phyloP scores from a whole-genome alignment of 345 rosid genomes.

The Mercurialis annua region DNA sequence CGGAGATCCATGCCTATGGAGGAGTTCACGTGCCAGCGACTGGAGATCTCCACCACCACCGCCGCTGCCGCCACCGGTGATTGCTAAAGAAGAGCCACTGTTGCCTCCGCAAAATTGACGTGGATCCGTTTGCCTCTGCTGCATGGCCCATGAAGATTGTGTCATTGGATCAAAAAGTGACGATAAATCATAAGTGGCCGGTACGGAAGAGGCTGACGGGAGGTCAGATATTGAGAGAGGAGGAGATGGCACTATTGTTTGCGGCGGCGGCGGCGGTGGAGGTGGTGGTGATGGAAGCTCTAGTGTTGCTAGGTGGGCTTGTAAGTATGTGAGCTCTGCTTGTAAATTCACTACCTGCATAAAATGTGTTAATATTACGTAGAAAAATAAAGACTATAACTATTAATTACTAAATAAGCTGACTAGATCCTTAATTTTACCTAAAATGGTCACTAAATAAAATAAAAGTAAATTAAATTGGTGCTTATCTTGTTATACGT shows the following conservation, averaged over 20 bases:
- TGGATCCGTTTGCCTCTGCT: slow-evolving; percentile 53
- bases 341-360: slow-evolving; percentile 32
- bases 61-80: slow-evolving; percentile 34
- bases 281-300: slow-evolving; percentile 25
- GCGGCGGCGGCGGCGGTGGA: slow-evolving; percentile 26
- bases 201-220: slow-evolving; percentile 52
- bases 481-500: background rate
- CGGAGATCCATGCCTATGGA: slow-evolving; percentile 63
- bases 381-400: background rate
- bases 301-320: slow-evolving; percentile 25
- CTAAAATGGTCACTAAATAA: background rate
- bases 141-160: slow-evolving; percentile 58
- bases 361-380: background rate
- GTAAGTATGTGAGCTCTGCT: slow-evolving; percentile 28
- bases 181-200: slow-evolving; percentile 56
- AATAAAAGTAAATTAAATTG: background rate
- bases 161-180: slow-evolving; percentile 68
- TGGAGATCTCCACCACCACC: slow-evolving; percentile 66
- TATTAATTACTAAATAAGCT: background rate
- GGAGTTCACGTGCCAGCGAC: slow-evolving; percentile 73
- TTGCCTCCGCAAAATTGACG: slow-evolving; percentile 48
- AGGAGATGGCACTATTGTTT: slow-evolving; percentile 21
- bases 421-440: background rate
- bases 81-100: slow-evolving; percentile 30
- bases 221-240: slow-evolving; percentile 74